Evolutionary conservation across 208 protist species (phyloP).

Genomic region (Leishmania major): DNA sequence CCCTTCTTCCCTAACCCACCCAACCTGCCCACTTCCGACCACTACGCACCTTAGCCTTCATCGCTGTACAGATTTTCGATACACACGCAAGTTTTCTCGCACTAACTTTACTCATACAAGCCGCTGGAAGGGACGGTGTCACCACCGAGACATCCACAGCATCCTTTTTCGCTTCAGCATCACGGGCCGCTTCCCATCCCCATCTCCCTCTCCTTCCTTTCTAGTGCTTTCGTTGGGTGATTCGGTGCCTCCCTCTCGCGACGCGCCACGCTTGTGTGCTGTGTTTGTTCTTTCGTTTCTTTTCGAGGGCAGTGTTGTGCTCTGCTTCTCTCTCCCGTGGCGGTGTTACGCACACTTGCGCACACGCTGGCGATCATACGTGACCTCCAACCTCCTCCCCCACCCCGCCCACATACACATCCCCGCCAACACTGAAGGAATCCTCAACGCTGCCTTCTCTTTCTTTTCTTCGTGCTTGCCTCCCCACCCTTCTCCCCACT

Average conservation of each 20-base stretch:
- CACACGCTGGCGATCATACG: neutral
- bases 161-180: neutral
- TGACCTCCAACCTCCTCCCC: neutral
- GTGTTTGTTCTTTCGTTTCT: conserved; percentile 1
- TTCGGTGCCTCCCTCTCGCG: neutral
- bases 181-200: neutral
- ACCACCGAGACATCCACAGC: neutral
- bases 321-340: neutral
- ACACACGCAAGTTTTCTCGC: neutral
- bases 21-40: neutral
- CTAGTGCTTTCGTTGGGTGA: neutral
- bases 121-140: neutral
- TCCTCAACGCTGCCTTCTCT: neutral
- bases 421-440: neutral
- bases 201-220: neutral
- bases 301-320: neutral
- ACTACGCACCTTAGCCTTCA: neutral
- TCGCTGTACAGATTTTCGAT: neutral
- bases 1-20: neutral
- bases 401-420: neutral
- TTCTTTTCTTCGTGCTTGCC: conserved; percentile 4
- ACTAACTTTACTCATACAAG: neutral
- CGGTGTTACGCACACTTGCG: neutral
- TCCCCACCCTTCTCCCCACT: neutral
- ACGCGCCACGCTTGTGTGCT: neutral